Evolutionary conservation across 2,329 filamentous ascomycete genomes (phyloP).

Genomic region (Sporothrix variecibatus): DNA sequence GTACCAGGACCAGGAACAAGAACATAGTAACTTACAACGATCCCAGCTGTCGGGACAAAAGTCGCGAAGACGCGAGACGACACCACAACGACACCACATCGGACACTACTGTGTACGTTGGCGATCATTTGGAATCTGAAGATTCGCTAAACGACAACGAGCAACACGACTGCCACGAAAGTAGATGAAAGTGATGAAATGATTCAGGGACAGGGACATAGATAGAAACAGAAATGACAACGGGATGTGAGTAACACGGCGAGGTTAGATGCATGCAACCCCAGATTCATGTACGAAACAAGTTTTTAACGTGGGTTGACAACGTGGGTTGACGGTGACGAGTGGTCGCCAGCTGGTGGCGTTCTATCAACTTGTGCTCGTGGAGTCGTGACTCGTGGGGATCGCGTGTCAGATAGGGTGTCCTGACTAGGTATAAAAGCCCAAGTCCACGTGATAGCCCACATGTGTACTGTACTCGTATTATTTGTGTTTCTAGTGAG

Average conservation of each 20-base stretch:
- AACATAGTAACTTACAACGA: background rate
- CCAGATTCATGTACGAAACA: background rate
- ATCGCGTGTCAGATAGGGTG: background rate
- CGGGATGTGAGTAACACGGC: conserved; percentile 4
- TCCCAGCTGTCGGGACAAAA: background rate
- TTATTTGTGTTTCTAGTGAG: background rate
- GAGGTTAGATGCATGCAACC: background rate
- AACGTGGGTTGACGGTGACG: too few relatives aligned
- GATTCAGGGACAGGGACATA: background rate
- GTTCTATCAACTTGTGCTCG: background rate
- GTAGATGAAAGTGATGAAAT: background rate
- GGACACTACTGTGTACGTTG: background rate
- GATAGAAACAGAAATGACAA: too few relatives aligned
- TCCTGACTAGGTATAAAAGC: too few relatives aligned
- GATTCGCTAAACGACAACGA: background rate
- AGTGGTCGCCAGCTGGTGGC: background rate
- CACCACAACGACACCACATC: background rate
- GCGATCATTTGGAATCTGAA: background rate
- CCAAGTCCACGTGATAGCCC: background rate
- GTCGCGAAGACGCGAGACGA: background rate
- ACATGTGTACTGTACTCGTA: too few relatives aligned
- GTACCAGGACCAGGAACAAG: background rate
- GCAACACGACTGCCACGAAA: too few relatives aligned
- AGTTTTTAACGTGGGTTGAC: too few relatives aligned
- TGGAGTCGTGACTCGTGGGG: background rate